These are phyloP conservation scores for Nitzschia sp. DNA, from an alignment of 108 stramenopile genomes.

Conservation along the genomic window DNA sequence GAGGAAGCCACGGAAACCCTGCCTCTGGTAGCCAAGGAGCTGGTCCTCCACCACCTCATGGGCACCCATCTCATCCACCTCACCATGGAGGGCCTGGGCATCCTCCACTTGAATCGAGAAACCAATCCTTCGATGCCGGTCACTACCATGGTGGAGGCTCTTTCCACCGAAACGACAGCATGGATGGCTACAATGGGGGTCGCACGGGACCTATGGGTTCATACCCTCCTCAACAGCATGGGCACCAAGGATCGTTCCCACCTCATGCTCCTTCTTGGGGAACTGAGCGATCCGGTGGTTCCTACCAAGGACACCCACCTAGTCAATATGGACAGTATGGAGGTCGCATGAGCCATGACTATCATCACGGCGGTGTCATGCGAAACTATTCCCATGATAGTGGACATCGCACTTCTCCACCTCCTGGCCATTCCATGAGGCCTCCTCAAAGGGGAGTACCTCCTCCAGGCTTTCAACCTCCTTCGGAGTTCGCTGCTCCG, in stretches of 20 bases:
- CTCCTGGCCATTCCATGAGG: conserved; percentile 27
- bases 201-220: conserved; percentile 13
- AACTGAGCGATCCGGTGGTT: conserved; percentile 30
- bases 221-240: conserved; percentile 17
- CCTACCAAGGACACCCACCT: conserved; percentile 20
- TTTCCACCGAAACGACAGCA: conserved; percentile 48
- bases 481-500: conserved; percentile 45
- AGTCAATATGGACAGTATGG: conserved; percentile 12
- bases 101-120: conserved; percentile 48
- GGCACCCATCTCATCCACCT: conserved; percentile 2
- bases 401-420: conserved; percentile 45
- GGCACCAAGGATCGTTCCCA: conserved; percentile 36
- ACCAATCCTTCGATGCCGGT: conserved; percentile 62
- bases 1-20: conserved; percentile 13
- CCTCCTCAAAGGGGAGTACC: conserved; percentile 22
- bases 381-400: conserved; percentile 56
- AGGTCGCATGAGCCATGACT: conserved; percentile 8
- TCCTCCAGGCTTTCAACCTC: conserved; percentile 52
- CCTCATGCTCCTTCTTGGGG: conserved; percentile 50
- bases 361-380: conserved; percentile 36
- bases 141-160: conserved; percentile 49
- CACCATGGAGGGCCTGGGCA: conserved; percentile 16
- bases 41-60: background rate
- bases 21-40: background rate
- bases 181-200: conserved; percentile 42